Percentiles rank a stretch among this genome's conserved stretches.
phyloP scores from a whole-genome alignment of 164 flowering plant species.

The Santalum album region DNA sequence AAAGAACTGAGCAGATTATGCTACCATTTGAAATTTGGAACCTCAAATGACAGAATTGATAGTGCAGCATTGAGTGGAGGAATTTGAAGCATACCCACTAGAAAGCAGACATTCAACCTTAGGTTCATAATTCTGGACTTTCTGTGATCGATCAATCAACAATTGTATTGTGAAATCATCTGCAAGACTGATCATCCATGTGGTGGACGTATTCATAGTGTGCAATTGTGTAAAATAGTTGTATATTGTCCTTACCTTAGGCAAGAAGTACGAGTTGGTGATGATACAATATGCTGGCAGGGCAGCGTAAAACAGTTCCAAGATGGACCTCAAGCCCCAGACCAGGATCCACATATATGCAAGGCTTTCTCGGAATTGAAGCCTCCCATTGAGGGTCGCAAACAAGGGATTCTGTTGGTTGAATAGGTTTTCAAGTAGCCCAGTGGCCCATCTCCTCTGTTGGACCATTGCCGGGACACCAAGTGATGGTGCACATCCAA shows the following conservation, averaged over 20 bases:
- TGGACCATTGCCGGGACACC: slow-evolving; percentile 31
- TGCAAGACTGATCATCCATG: too few species aligned
- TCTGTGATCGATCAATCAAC: too few species aligned
- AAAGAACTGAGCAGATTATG: too few species aligned
- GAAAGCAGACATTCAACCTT: too few species aligned
- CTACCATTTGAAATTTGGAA: too few species aligned
- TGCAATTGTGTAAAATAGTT: too few species aligned
- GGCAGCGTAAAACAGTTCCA: slow-evolving; percentile 39
- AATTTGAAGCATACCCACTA: too few species aligned
- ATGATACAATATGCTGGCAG: slow-evolving; percentile 54
- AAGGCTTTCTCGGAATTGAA: slow-evolving; percentile 37
- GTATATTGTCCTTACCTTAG: slow-evolving; percentile 26
- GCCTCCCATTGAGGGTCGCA: slow-evolving; percentile 17
- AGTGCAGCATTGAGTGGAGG: too few species aligned
- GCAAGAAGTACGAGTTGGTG: slow-evolving; percentile 38
- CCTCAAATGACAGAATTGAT: too few species aligned
- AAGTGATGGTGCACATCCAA: slow-evolving; percentile 39
- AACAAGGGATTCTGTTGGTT: slow-evolving; percentile 25
- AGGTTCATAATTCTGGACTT: too few species aligned
- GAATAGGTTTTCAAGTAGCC: slow-evolving; percentile 42
- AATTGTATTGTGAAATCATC: too few species aligned
- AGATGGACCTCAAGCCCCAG: slow-evolving; percentile 34
- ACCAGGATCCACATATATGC: slow-evolving; percentile 16
- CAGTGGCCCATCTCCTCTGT: slow-evolving; percentile 52
- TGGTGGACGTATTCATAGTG: too few species aligned